phyloP scores from a whole-genome alignment of 1,139 yeast species.

The Geotrichum histeridarum region DNA sequence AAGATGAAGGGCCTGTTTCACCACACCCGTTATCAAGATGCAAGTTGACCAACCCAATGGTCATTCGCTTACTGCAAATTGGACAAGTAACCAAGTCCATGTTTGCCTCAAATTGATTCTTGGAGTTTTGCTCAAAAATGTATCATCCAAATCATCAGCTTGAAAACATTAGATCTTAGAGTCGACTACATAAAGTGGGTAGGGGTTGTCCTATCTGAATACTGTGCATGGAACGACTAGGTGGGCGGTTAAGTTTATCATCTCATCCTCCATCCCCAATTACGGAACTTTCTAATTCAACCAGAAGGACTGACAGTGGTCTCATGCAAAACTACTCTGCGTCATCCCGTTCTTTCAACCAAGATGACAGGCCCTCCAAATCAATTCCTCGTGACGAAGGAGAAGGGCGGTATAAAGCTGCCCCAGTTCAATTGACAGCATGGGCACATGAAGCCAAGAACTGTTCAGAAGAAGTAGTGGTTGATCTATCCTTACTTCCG shows the following conservation, averaged over 20 bases:
- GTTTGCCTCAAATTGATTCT: neutral
- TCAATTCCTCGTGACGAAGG: neutral
- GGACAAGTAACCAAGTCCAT: slow-evolving; percentile 32
- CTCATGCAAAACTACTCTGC: slow-evolving; percentile 5
- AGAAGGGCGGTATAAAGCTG: slow-evolving; percentile 2
- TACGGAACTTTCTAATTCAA: too few species aligned
- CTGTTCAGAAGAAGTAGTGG: slow-evolving; percentile 54
- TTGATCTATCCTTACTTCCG: slow-evolving; percentile 56
- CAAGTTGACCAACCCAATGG: slow-evolving; percentile 33
- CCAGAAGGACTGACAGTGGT: neutral
- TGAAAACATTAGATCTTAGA: too few species aligned
- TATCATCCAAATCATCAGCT: too few species aligned
- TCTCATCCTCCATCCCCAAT: too few species aligned
- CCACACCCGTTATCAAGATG: slow-evolving; percentile 40
- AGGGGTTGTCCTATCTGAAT: neutral
- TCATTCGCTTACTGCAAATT: slow-evolving; percentile 34
- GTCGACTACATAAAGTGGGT: neutral
- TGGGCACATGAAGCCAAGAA: slow-evolving; percentile 72
- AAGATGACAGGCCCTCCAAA: neutral
- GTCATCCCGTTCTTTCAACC: neutral
- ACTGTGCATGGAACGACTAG: too few species aligned
- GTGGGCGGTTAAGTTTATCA: too few species aligned
- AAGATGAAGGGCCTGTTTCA: neutral
- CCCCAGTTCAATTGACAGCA: slow-evolving; percentile 42
- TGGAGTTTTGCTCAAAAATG: neutral